phyloP scores from a whole-genome alignment of 1,284 basidiomycete species.

The Vanrija sp. region DNA sequence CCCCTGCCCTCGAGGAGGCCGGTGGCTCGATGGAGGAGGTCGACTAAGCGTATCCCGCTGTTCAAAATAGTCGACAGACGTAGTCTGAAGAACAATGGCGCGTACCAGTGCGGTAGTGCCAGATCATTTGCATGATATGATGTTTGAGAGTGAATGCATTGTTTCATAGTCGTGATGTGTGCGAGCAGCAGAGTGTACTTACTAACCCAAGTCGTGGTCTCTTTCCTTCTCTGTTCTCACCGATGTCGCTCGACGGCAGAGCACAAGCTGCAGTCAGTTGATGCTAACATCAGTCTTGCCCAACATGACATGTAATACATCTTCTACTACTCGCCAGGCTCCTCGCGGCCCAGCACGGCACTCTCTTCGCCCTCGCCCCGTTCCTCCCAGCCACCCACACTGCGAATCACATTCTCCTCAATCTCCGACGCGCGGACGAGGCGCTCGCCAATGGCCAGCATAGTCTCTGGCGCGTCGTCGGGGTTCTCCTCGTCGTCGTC shows the following conservation, averaged over 20 bases:
- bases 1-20: constrained; percentile 45
- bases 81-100: constrained; percentile 2
- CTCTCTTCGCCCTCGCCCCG: constrained; percentile 38
- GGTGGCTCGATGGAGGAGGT: constrained; percentile 53
- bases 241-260: no score
- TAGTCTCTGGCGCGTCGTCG: constrained; percentile 45
- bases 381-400: constrained; percentile 43
- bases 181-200: neutral
- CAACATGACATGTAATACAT: neutral
- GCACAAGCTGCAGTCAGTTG: no score
- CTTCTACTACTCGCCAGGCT: constrained; percentile 31
- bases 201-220: no score
- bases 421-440: constrained; percentile 40
- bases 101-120: constrained; percentile 17
- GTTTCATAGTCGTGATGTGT: constrained; percentile 1
- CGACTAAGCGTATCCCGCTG: constrained; percentile 36
- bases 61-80: neutral
- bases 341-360: constrained; percentile 42
- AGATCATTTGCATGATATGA: constrained; percentile 1
- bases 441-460: constrained; percentile 37
- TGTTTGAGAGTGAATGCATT: constrained; percentile 2
- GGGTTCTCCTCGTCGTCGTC: constrained; percentile 40
- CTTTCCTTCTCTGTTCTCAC: no score
- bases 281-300: neutral
- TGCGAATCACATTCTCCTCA: constrained; percentile 37